Percentiles rank a stretch among this genome's conserved stretches.
Conservation (phyloP, 2,329 filamentous ascomycete genomes). For the Cladosporium sp. region DNA sequence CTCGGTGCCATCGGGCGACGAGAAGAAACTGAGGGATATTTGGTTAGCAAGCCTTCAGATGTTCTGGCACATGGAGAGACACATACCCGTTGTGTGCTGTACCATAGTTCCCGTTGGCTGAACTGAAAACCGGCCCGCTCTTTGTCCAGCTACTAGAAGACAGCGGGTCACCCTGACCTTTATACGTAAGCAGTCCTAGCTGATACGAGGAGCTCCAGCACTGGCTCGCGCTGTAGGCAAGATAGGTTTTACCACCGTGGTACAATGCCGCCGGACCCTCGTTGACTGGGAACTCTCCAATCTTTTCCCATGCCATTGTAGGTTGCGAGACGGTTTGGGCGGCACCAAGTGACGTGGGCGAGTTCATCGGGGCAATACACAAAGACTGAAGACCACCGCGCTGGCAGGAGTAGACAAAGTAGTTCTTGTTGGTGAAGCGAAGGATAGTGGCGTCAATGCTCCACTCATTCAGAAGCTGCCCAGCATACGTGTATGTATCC, state of each 20-base stretch:
- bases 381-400: constrained; percentile 38
- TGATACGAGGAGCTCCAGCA: constrained; percentile 54
- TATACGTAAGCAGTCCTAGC: constrained; percentile 51
- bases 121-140: constrained; percentile 48
- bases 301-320: constrained; percentile 48
- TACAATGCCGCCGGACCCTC: constrained; percentile 54
- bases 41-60: too few species aligned
- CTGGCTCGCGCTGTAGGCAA: constrained; percentile 52
- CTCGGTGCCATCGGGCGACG: constrained; percentile 50
- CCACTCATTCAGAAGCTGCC: constrained; percentile 45
- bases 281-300: constrained; percentile 46
- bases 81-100: constrained; percentile 47
- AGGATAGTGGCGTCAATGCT: constrained; percentile 53
- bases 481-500: constrained; percentile 48
- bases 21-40: constrained; percentile 47
- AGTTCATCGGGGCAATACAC: constrained; percentile 38
- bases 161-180: constrained; percentile 45
- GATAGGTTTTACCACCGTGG: constrained; percentile 48
- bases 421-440: constrained; percentile 44
- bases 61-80: too few species aligned
- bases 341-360: constrained; percentile 42
- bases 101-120: constrained; percentile 53
- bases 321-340: constrained; percentile 49
- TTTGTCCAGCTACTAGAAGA: constrained; percentile 47
- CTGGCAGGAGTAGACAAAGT: constrained; percentile 48